phyloP scores from a whole-genome alignment of 352 stramenopile species.

The Plasmopara viticola region DNA sequence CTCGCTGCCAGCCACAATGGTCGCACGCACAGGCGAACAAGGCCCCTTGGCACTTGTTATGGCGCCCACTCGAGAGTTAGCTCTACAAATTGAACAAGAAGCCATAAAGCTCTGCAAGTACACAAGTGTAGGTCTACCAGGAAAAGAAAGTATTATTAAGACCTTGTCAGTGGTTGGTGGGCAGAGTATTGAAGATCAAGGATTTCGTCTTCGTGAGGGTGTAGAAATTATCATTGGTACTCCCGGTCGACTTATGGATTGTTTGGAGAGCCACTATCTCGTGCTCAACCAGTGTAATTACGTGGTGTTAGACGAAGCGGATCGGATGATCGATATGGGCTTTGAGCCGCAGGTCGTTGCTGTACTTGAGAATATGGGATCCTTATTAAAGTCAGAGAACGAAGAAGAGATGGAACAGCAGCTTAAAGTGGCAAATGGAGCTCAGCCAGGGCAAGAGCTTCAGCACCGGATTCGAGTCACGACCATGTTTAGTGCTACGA shows the following conservation, averaged over 20 bases:
- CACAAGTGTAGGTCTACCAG: slow-evolving; percentile 58
- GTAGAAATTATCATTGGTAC: slow-evolving; percentile 99
- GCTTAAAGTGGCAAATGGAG: slow-evolving; percentile 49
- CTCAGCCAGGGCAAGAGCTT: slow-evolving; percentile 27
- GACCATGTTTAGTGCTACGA: slow-evolving; percentile 99
- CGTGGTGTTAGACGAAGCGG: slow-evolving; percentile 98
- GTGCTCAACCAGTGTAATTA: slow-evolving; percentile 99
- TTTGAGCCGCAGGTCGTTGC: slow-evolving; percentile 95
- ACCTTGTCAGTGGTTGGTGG: slow-evolving; percentile 90
- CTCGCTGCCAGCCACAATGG: slow-evolving; percentile 76
- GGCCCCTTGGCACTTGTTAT: slow-evolving; percentile 97
- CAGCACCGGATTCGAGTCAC: slow-evolving; percentile 81
- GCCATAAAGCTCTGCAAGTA: slow-evolving; percentile 89
- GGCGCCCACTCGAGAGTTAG: slow-evolving; percentile 97
- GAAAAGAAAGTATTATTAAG: slow-evolving; percentile 62
- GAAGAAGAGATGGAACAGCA: slow-evolving; percentile 95
- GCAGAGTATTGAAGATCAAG: slow-evolving; percentile 95
- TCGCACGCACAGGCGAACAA: slow-evolving; percentile 87
- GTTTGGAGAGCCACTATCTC: slow-evolving; percentile 95
- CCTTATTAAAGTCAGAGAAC: slow-evolving; percentile 94
- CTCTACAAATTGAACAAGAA: slow-evolving; percentile 97
- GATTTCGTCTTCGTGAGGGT: slow-evolving; percentile 92
- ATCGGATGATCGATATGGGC: slow-evolving; percentile 97
- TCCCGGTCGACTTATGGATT: slow-evolving; percentile 97
- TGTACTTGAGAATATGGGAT: slow-evolving; percentile 97